Conservation (phyloP, 441 rosid genomes). For the Populus tomentosa region DNA sequence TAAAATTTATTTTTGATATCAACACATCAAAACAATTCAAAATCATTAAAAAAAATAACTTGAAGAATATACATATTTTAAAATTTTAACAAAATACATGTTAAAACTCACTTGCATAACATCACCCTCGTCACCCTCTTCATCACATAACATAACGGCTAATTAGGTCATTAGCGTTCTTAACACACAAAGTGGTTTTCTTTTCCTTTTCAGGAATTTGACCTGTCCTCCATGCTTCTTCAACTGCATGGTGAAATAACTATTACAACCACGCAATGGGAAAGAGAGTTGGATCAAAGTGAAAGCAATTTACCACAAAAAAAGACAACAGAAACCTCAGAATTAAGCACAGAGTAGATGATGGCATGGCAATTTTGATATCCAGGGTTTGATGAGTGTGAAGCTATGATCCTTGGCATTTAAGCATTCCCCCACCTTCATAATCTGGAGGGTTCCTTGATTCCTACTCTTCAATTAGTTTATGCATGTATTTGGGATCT, state of each 20-base stretch:
- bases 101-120: no score
- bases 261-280: not conserved
- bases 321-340: constrained; percentile 59
- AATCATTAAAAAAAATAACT: no score
- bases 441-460: not conserved
- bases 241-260: constrained; percentile 41
- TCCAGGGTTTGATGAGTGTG: not conserved
- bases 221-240: constrained; percentile 68
- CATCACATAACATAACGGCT: constrained; percentile 2
- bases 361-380: constrained; percentile 69
- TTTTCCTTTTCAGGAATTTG: constrained; percentile 72
- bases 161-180: constrained; percentile 52
- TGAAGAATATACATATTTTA: no score
- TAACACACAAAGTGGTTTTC: constrained; percentile 56
- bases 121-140: no score
- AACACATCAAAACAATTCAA: rapidly evolving
- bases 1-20: no score
- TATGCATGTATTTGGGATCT: not conserved
- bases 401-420: not conserved
- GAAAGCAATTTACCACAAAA: not conserved
- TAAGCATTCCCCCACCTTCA: not conserved
- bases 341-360: constrained; percentile 70
- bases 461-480: not conserved
- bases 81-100: no score
- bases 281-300: constrained; percentile 1